phyloP scores from a whole-genome alignment of 108 stramenopile genomes.

The Cyclotella choctawhatcheeana region DNA sequence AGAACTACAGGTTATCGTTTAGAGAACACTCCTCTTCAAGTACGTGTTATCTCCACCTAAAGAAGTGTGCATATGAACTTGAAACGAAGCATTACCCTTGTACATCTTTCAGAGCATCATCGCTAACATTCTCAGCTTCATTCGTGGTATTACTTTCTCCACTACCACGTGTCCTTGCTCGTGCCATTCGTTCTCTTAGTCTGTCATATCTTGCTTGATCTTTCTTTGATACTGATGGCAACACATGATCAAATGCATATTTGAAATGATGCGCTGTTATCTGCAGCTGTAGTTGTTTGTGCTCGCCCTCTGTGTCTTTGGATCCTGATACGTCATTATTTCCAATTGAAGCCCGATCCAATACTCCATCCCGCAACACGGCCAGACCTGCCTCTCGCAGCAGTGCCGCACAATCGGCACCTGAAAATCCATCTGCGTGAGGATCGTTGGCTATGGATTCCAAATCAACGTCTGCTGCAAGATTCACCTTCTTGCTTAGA shows the following conservation, averaged over 20 bases:
- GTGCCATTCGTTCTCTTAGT: slow-evolving; percentile 83
- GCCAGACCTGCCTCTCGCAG: slow-evolving; percentile 90
- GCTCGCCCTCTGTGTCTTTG: slow-evolving; percentile 17
- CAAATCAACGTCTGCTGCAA: slow-evolving; percentile 75
- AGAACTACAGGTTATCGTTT: too few species aligned
- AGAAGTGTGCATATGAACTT: too few species aligned
- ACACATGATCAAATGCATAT: slow-evolving; percentile 85
- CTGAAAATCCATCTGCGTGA: slow-evolving; percentile 86
- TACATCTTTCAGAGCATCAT: slow-evolving; percentile 5
- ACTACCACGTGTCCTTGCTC: slow-evolving; percentile 70
- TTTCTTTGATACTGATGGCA: slow-evolving; percentile 85
- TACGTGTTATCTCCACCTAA: too few species aligned
- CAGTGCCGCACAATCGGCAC: slow-evolving; percentile 90
- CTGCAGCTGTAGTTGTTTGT: slow-evolving; percentile 29
- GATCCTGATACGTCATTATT: not conserved
- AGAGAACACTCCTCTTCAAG: too few species aligned
- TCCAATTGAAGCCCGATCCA: slow-evolving; percentile 11
- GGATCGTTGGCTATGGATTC: slow-evolving; percentile 66
- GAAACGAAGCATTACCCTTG: too few species aligned
- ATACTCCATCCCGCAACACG: slow-evolving; percentile 72
- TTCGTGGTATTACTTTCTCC: slow-evolving; percentile 17
- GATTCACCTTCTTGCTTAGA: slow-evolving; percentile 59
- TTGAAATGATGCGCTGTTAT: slow-evolving; percentile 75
- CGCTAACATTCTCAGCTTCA: not conserved
- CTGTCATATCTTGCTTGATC: slow-evolving; percentile 86